Evolutionary conservation across 805 yeast species (phyloP).

Genomic region (Teunomyces barrocoloradensis): DNA sequence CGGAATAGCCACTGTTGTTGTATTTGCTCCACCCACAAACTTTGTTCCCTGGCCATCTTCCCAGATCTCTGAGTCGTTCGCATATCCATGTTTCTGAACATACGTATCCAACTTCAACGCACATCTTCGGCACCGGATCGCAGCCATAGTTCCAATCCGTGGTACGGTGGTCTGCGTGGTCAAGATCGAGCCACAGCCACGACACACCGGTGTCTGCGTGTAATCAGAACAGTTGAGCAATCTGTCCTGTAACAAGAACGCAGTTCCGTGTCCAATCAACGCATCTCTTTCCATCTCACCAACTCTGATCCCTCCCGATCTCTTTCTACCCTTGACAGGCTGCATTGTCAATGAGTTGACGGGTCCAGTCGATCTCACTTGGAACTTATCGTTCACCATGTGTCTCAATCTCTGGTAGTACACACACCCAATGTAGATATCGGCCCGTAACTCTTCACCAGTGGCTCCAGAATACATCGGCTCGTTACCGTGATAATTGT

Average conservation of each 20-base stretch:
- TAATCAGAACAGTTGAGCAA: constrained; percentile 93
- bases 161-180: constrained; percentile 91
- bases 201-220: constrained; percentile 86
- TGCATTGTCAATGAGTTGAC: constrained; percentile 97
- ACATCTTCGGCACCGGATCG: constrained; percentile 88
- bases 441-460: constrained; percentile 95
- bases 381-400: constrained; percentile 99
- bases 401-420: constrained; percentile 98
- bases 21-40: constrained; percentile 87
- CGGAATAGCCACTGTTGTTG: constrained; percentile 96
- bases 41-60: constrained; percentile 95
- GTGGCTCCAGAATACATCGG: constrained; percentile 99
- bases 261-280: constrained; percentile 95
- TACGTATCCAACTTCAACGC: constrained; percentile 66
- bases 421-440: constrained; percentile 94
- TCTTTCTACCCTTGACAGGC: constrained; percentile 98
- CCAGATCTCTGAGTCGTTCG: constrained; percentile 80
- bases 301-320: constrained; percentile 98
- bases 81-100: constrained; percentile 44
- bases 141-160: constrained; percentile 76
- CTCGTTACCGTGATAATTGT: constrained; percentile 97
- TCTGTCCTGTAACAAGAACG: constrained; percentile 91
- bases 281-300: constrained; percentile 99
- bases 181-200: constrained; percentile 87
- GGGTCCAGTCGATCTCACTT: constrained; percentile 98